A percentile compares a stretch with the other conserved stretches of the same genome.
phyloP scores from a whole-genome alignment of 2,329 filamentous ascomycete genomes.

The Penicillium sp. region DNA sequence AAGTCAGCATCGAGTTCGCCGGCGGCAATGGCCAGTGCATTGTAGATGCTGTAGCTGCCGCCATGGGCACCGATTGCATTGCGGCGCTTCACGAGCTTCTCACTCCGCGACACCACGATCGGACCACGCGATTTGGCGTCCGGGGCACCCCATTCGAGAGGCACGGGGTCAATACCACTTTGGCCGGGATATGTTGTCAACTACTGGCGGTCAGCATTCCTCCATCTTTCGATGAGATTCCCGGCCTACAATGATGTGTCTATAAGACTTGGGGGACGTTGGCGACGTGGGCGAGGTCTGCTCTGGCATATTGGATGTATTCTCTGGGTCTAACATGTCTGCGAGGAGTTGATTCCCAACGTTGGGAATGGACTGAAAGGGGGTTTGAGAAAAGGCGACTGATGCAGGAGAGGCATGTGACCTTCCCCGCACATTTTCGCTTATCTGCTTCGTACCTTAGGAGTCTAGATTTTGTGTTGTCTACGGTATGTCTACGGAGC shows the following conservation, averaged over 20 bases:
- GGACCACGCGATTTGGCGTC: slow-evolving; percentile 74
- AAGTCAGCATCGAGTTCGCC: slow-evolving; percentile 82
- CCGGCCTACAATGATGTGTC: slow-evolving; percentile 32
- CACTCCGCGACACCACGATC: slow-evolving; percentile 64
- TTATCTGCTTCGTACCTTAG: slow-evolving; percentile 3
- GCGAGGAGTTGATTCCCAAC: too few species aligned
- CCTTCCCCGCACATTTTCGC: slow-evolving; percentile 31
- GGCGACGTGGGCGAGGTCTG: slow-evolving; percentile 19
- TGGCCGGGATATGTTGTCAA: slow-evolving; percentile 87
- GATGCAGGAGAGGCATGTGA: slow-evolving; percentile 23
- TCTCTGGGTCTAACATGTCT: slow-evolving; percentile 23
- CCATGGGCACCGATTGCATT: slow-evolving; percentile 66
- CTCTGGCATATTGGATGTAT: slow-evolving; percentile 16
- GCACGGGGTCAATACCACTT: slow-evolving; percentile 85
- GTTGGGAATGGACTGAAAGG: neutral
- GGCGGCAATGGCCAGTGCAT: slow-evolving; percentile 85
- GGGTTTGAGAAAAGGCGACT: slow-evolving; percentile 3
- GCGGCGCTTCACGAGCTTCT: slow-evolving; percentile 30
- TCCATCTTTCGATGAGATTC: neutral
- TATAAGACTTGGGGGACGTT: slow-evolving; percentile 24
- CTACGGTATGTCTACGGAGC: neutral
- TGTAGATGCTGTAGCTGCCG: slow-evolving; percentile 93
- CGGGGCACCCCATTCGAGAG: slow-evolving; percentile 77
- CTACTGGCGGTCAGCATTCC: slow-evolving; percentile 20
- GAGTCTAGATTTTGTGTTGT: neutral